These are phyloP conservation scores for Aspergillus campestris DNA, from an alignment of 495 filamentous ascomycete species.

Conservation along the genomic window DNA sequence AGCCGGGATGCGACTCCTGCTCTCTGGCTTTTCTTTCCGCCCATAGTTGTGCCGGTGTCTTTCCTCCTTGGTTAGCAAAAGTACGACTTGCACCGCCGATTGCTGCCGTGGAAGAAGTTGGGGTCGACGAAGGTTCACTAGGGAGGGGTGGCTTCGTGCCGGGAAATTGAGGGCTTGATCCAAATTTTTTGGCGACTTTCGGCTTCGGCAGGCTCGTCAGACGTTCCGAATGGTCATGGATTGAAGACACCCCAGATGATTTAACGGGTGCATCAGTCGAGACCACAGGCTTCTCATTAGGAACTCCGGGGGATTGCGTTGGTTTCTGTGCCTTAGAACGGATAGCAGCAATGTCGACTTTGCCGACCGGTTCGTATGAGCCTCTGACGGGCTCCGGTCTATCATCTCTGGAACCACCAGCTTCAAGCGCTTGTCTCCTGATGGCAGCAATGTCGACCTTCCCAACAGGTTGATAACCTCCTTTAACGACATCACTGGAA, in stretches of 20 bases:
- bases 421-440: conserved; percentile 64
- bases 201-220: conserved; percentile 87
- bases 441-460: conserved; percentile 94
- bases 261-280: conserved; percentile 38
- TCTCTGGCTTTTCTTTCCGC: conserved; percentile 90
- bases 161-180: conserved; percentile 56
- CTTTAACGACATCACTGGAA: conserved; percentile 63
- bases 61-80: conserved; percentile 90
- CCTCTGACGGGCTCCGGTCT: conserved; percentile 79
- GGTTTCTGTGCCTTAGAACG: conserved; percentile 68
- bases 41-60: conserved; percentile 95
- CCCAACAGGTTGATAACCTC: conserved; percentile 91
- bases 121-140: conserved; percentile 45
- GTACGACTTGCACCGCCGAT: conserved; percentile 79
- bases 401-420: conserved; percentile 54
- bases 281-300: conserved; percentile 26
- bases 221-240: conserved; percentile 63
- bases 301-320: conserved; percentile 32
- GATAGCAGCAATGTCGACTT: conserved; percentile 93
- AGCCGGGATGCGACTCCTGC: conserved; percentile 29
- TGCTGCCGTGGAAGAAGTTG: conserved; percentile 43
- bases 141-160: conserved; percentile 87
- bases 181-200: conserved; percentile 84
- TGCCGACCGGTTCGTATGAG: conserved; percentile 84
- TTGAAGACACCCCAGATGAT: conserved; percentile 58